Conservation (phyloP, 2,329 filamentous ascomycete genomes). For the Didymella sp. region DNA sequence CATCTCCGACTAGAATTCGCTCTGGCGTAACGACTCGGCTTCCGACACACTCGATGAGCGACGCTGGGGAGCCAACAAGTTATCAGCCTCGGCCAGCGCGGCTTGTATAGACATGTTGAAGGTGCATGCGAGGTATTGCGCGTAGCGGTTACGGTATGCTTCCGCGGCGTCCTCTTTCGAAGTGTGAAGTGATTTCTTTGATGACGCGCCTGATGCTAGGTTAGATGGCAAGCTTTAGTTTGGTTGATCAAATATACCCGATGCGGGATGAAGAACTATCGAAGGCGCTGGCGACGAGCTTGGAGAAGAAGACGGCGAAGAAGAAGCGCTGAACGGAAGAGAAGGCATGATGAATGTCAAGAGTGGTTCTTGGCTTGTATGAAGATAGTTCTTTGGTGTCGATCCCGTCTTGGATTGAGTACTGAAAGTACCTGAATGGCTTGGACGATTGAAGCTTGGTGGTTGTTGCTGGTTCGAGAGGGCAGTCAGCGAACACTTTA, state of each 20-base stretch:
- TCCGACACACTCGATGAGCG: constrained; percentile 46
- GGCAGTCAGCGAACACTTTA: constrained; percentile 41
- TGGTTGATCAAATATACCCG: constrained; percentile 51
- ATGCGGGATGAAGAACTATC: constrained; percentile 50
- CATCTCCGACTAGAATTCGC: constrained; percentile 29
- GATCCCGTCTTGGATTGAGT: constrained; percentile 38
- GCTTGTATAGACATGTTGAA: constrained; percentile 51
- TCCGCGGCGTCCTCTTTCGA: constrained; percentile 42
- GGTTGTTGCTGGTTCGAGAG: constrained; percentile 38
- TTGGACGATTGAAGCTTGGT: constrained; percentile 31
- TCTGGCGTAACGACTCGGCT: constrained; percentile 40
- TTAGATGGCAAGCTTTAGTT: constrained; percentile 47
- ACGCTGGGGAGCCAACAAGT: constrained; percentile 43
- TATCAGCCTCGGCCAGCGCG: constrained; percentile 48
- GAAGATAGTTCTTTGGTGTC: constrained; percentile 42
- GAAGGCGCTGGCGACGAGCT: constrained; percentile 43
- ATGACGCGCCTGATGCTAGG: constrained; percentile 41
- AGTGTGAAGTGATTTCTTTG: constrained; percentile 46
- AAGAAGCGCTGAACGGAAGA: constrained; percentile 47
- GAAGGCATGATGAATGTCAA: constrained; percentile 45
- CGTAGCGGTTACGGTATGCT: constrained; percentile 48
- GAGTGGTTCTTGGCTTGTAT: constrained; percentile 37
- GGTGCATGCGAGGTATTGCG: constrained; percentile 49
- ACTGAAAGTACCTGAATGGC: constrained; percentile 18
- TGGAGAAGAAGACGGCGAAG: constrained; percentile 47